These are phyloP conservation scores for Mycosarcoma mackinlayi DNA, from an alignment of 1,284 basidiomycete species.

Conservation along the genomic window DNA sequence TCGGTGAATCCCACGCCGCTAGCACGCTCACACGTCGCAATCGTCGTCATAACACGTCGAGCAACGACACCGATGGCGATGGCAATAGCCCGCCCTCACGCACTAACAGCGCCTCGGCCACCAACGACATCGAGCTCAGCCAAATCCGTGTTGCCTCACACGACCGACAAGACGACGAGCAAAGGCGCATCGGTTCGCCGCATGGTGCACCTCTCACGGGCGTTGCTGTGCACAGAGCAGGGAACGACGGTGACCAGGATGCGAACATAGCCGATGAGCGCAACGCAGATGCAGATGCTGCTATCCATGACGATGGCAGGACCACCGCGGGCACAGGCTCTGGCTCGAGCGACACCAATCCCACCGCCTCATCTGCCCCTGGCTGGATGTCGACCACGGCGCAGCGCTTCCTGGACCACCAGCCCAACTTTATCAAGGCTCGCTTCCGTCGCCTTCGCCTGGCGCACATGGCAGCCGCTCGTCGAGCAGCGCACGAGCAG, in stretches of 20 bases:
- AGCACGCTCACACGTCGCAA: conserved; percentile 34
- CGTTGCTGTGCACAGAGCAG: conserved; percentile 14
- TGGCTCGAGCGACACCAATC: conserved; percentile 55
- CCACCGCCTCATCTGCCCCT: conserved; percentile 49
- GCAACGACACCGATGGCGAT: conserved; percentile 21
- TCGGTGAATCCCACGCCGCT: conserved; percentile 26
- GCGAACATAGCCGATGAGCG: conserved; percentile 6
- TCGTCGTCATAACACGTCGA: conserved; percentile 23
- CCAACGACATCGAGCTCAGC: conserved; percentile 43
- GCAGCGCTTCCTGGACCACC: conserved; percentile 46
- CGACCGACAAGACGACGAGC: conserved; percentile 4
- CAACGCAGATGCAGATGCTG: conserved; percentile 9
- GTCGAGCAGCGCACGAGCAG: conserved; percentile 58
- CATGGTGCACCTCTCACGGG: conserved; percentile 15
- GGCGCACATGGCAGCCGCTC: conserved; percentile 60
- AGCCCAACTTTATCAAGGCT: conserved; percentile 58
- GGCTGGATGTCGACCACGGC: conserved; percentile 48
- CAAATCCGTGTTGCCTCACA: conserved; percentile 28
- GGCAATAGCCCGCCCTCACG: not conserved
- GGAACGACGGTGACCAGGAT: conserved; percentile 7
- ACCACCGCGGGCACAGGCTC: conserved; percentile 50
- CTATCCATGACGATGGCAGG: conserved; percentile 37
- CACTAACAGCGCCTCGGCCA: conserved; percentile 7
- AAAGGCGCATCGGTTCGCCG: not conserved
- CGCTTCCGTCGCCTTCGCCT: conserved; percentile 56